These are phyloP conservation scores for Picochlorum sp. DNA, from an alignment of 139 green algal species.

Conservation along the genomic window DNA sequence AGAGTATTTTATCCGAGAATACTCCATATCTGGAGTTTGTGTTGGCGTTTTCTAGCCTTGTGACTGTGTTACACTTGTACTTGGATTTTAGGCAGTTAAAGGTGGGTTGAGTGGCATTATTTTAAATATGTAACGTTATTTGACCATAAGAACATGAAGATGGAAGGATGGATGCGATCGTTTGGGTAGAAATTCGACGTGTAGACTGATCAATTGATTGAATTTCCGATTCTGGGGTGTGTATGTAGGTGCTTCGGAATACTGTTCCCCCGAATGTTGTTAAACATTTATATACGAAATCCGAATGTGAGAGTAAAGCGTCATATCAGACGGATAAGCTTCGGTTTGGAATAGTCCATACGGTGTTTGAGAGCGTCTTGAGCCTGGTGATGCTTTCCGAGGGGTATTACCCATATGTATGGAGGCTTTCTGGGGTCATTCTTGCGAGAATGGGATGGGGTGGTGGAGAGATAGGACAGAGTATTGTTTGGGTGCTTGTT, in stretches of 20 bases:
- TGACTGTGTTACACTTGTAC: slow-evolving; percentile 45
- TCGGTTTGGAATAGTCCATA: slow-evolving; percentile 28
- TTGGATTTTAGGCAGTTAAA: slow-evolving; percentile 48
- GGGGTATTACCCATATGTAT: slow-evolving; percentile 23
- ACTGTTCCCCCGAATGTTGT: slow-evolving; percentile 30
- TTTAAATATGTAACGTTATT: too few species aligned
- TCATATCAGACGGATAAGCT: slow-evolving; percentile 64
- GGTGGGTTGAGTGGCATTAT: not conserved
- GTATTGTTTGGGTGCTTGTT: slow-evolving; percentile 29
- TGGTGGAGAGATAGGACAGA: slow-evolving; percentile 8
- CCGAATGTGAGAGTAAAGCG: slow-evolving; percentile 48
- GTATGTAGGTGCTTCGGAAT: slow-evolving; percentile 26
- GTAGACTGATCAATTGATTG: not conserved
- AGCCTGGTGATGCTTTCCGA: slow-evolving; percentile 11
- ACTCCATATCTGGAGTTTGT: slow-evolving; percentile 38
- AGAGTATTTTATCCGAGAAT: not conserved
- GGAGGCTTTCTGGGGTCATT: slow-evolving; percentile 2
- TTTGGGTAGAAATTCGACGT: not conserved
- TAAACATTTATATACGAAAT: slow-evolving; percentile 17
- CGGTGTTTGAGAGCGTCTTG: slow-evolving; percentile 29
- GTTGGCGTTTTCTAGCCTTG: slow-evolving; percentile 38
- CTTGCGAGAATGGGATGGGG: not conserved
- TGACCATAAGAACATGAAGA: too few species aligned
- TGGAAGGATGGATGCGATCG: not conserved
- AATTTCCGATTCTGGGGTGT: too few species aligned